Base-by-base conservation (phyloP, 805 yeast genomes). In the Myxozyma lipomycoides region DNA sequence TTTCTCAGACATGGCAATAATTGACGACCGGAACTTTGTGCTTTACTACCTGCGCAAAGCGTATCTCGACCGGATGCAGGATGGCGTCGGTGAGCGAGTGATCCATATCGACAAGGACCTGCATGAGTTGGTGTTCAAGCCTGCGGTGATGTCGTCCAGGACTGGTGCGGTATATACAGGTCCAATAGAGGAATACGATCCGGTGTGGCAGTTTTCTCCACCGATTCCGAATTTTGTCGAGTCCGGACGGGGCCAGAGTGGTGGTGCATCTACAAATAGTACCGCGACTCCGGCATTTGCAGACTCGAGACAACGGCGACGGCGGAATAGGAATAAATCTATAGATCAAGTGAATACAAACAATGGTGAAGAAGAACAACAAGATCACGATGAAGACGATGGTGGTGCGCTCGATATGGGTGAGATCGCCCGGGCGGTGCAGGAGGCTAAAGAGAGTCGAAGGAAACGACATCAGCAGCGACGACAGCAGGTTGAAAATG, bases 1-100 rank as follows among this genome's bases (percentile, higher is more conserved):
- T n/a, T n/a, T n/a, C n/a, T n/a, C n/a, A n/a, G n/a, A n/a, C n/a
- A 54, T 54, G 58, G 46, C 58, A 22, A 50, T 51, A 22, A 51
- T 54, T 19, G 36, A 43, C 28, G 56, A 51, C 43, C 45, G 45
- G 15, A 42, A 30, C 43, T 54, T 48, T 18, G 45, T 51, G 17
- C 32, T 55, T 46, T 49, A 48, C 45, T 17, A 30, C 23, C 48
- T 55, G 30, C 54, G 59, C 30, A 25, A 23, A 32, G 4, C 37
- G n/a, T 55, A 52, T 26, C 55, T 45, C 15, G 49, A 39, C 24
- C 49, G 47, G 43, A 42, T 46, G 32, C 52, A 43, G 17, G 59
- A 55, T 36, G 59, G 58, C 40, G 45, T 45, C 36, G 58, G 48
- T 39, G 59, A 48, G 40, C 53, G 59, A 28, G 58, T 55, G 23